Evolutionary conservation across 2,329 filamentous ascomycete species (phyloP).

Genomic region (Penicillium polonicum): DNA sequence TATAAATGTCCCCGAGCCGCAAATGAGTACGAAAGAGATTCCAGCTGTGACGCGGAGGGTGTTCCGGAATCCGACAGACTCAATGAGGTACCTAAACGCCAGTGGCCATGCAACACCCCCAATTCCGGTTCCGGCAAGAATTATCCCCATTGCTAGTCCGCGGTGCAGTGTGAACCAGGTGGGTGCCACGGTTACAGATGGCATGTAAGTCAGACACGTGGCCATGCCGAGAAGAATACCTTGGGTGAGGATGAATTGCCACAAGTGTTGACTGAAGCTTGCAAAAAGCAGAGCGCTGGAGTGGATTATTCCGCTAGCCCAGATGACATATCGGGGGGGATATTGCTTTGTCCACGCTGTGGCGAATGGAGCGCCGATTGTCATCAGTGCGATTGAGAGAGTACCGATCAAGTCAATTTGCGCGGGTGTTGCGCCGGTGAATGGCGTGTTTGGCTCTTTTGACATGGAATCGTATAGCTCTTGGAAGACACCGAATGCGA

Average conservation of each 20-base stretch:
- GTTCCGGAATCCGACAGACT: conserved; percentile 38
- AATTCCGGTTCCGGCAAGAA: conserved; percentile 39
- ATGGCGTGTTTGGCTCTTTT: conserved; percentile 30
- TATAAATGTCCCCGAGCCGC: conserved; percentile 23
- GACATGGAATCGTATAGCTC: conserved; percentile 39
- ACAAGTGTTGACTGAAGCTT: conserved; percentile 34
- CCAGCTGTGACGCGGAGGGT: conserved; percentile 36
- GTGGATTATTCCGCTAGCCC: conserved; percentile 32
- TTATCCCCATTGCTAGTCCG: conserved; percentile 42
- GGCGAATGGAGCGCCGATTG: conserved; percentile 36
- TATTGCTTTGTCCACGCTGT: conserved; percentile 38
- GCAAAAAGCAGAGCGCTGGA: conserved; percentile 31
- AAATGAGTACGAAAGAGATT: conserved; percentile 33
- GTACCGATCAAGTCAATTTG: conserved; percentile 43
- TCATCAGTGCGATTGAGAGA: conserved; percentile 38
- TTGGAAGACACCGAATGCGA: conserved; percentile 44
- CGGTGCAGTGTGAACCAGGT: conserved; percentile 39
- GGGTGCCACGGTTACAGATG: conserved; percentile 39
- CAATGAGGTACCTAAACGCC: conserved; percentile 30
- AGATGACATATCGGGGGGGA: conserved; percentile 30
- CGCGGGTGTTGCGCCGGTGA: conserved; percentile 37
- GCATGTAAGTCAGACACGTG: conserved; percentile 39
- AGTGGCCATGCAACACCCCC: conserved; percentile 42
- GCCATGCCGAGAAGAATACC: conserved; percentile 40
- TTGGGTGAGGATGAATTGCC: conserved; percentile 36